Conservation (phyloP, 2,329 filamentous ascomycete species). For the Allantophomopsis lycopodina region DNA sequence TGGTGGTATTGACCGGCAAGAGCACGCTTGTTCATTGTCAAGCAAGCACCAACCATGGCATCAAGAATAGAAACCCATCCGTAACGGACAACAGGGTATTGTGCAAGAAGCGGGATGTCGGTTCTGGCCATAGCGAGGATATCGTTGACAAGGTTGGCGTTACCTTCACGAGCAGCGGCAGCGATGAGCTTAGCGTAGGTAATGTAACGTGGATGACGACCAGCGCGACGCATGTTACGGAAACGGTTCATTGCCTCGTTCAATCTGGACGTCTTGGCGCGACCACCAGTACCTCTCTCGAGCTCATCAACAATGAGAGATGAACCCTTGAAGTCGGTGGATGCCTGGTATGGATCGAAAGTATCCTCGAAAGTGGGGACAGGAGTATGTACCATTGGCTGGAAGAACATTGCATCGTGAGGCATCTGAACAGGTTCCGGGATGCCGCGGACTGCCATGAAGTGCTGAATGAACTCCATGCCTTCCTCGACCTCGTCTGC, state of each 20-base stretch:
- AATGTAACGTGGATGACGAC: constrained; percentile 87
- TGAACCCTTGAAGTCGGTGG: constrained; percentile 87
- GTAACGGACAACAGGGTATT: constrained; percentile 80
- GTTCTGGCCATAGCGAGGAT: constrained; percentile 79
- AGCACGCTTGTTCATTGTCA: constrained; percentile 68
- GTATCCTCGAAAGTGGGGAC: constrained; percentile 59
- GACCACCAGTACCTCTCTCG: constrained; percentile 62
- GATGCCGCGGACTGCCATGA: constrained; percentile 42
- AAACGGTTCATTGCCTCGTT: constrained; percentile 73
- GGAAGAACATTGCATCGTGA: constrained; percentile 31
- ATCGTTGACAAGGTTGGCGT: constrained; percentile 71
- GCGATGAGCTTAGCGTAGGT: constrained; percentile 94
- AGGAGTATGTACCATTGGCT: constrained; percentile 35
- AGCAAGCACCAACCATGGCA: constrained; percentile 86
- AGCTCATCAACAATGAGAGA: constrained; percentile 81
- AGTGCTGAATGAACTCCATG: constrained; percentile 50
- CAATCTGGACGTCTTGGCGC: constrained; percentile 49
- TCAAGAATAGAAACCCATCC: constrained; percentile 96
- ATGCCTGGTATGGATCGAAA: constrained; percentile 82
- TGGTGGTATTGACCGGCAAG: constrained; percentile 80
- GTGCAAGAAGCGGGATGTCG: constrained; percentile 72
- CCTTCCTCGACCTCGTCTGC: constrained; percentile 79
- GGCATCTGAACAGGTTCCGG: constrained; percentile 35
- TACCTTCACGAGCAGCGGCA: constrained; percentile 73
- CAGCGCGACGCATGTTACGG: constrained; percentile 84